Evolutionary conservation across 2,329 filamentous ascomycete species (phyloP).

Genomic region (Exophiala aquamarina): DNA sequence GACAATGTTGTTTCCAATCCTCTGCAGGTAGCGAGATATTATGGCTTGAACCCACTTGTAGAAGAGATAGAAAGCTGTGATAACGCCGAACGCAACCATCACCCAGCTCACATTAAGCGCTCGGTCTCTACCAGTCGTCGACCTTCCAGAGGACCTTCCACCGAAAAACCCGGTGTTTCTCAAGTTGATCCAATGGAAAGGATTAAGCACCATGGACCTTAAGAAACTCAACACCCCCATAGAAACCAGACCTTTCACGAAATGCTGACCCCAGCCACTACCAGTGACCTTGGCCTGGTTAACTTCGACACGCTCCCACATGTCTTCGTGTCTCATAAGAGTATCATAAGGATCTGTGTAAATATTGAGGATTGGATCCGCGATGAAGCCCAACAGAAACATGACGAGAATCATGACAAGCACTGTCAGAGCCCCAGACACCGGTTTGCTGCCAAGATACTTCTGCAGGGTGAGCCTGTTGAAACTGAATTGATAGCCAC

Average conservation of each 20-base stretch:
- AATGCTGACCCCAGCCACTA: conserved; percentile 78
- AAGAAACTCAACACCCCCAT: conserved; percentile 82
- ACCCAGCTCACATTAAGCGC: conserved; percentile 76
- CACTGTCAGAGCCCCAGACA: conserved; percentile 71
- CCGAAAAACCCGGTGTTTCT: conserved; percentile 60
- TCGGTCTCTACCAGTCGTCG: conserved; percentile 68
- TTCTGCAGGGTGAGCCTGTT: conserved; percentile 25
- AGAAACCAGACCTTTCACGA: conserved; percentile 85
- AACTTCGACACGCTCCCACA: conserved; percentile 25
- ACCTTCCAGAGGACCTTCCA: conserved; percentile 18
- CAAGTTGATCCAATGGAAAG: conserved; percentile 76
- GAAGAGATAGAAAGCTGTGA: conserved; percentile 28
- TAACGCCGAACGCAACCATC: conserved; percentile 74
- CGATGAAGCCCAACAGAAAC: conserved; percentile 85
- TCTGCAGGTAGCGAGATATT: conserved; percentile 23
- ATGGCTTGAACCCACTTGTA: conserved; percentile 28
- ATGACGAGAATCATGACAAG: conserved; percentile 69
- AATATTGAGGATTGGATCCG: conserved; percentile 86
- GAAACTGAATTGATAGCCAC: conserved; percentile 29
- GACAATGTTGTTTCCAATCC: conserved; percentile 29
- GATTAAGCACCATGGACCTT: conserved; percentile 71
- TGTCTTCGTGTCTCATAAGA: conserved; percentile 44
- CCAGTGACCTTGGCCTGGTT: conserved; percentile 11
- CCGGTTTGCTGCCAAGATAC: conserved; percentile 62
- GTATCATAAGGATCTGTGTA: conserved; percentile 77